Percentiles rank a stretch among this genome's conserved stretches.
Conservation (phyloP, 1,284 basidiomycete species). For the Waitea zeae region DNA sequence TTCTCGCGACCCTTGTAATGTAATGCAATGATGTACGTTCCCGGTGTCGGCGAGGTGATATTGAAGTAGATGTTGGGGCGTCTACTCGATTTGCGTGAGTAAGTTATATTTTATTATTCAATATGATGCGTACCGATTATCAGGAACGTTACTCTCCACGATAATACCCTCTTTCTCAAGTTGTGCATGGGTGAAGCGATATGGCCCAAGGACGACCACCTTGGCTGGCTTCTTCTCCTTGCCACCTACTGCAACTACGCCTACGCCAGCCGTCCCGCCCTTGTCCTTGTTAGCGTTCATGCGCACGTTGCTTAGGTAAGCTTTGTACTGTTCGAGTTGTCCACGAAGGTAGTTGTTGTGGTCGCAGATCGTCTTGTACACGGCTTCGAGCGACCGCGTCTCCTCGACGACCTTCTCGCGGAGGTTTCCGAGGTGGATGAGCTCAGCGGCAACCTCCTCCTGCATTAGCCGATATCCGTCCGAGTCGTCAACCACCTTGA, state of each 20-base stretch:
- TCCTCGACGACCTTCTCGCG: constrained; percentile 92
- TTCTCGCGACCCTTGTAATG: constrained; percentile 99
- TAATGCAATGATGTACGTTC: constrained; percentile 96
- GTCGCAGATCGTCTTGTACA: constrained; percentile 98
- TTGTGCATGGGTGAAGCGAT: constrained; percentile 94
- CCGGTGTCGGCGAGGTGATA: constrained; percentile 92
- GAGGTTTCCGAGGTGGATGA: constrained; percentile 90
- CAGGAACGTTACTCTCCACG: constrained; percentile 95
- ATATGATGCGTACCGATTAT: constrained; percentile 62
- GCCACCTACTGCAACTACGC: constrained; percentile 89
- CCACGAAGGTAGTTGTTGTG: constrained; percentile 95
- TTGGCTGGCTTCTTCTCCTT: constrained; percentile 91
- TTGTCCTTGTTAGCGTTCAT: constrained; percentile 80
- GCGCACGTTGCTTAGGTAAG: constrained; percentile 94
- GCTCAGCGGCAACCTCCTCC: constrained; percentile 90
- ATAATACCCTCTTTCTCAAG: constrained; percentile 99
- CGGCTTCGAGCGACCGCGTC: constrained; percentile 83
- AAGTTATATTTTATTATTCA: constrained; percentile 3
- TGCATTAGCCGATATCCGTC: constrained; percentile 92
- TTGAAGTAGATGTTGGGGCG: constrained; percentile 98
- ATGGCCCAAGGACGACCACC: constrained; percentile 81
- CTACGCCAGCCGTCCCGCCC: constrained; percentile 71
- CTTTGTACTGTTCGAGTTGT: constrained; percentile 99
- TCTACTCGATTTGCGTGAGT: constrained; percentile 21
- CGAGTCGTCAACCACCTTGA: constrained; percentile 65